phyloP scores from a whole-genome alignment of 805 yeast genomes.

The Priceomyces carsonii region DNA sequence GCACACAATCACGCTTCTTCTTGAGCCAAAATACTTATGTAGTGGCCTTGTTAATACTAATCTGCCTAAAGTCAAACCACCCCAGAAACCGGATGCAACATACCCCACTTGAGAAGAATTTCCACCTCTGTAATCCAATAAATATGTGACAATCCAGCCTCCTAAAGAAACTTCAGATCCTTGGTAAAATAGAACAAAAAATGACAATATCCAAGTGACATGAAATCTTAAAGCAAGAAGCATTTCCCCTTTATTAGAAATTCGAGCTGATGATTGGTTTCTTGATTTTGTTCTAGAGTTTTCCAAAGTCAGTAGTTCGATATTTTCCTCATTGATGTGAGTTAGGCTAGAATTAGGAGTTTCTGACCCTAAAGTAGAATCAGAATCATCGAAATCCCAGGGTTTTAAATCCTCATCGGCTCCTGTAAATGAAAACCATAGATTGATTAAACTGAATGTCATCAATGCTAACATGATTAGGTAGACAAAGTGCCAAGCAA shows the following conservation, averaged over 20 bases:
- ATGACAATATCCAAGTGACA: constrained; percentile 50
- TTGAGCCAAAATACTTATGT: constrained; percentile 42
- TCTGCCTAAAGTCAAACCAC: constrained; percentile 68
- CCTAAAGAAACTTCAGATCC: constrained; percentile 72
- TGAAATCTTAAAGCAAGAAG: constrained; percentile 39
- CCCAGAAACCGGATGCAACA: constrained; percentile 71
- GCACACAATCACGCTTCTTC: constrained; percentile 43
- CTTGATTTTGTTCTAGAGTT: neutral
- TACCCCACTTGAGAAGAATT: constrained; percentile 52
- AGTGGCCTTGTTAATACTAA: constrained; percentile 45
- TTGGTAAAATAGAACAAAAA: constrained; percentile 59
- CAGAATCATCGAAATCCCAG: constrained; percentile 24
- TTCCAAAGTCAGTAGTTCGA: neutral
- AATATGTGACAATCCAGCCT: constrained; percentile 69
- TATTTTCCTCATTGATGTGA: neutral
- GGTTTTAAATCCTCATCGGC: constrained; percentile 47
- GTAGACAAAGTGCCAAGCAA: constrained; percentile 56
- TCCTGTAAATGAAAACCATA: constrained; percentile 47
- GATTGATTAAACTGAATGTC: constrained; percentile 28
- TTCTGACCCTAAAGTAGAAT: neutral
- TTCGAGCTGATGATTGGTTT: neutral
- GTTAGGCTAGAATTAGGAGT: too few species aligned
- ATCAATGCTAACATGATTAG: constrained; percentile 47
- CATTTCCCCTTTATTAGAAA: constrained; percentile 17
- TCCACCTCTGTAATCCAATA: constrained; percentile 55